Evolutionary conservation across 345 rosid genomes (phyloP).

Genomic region (Rhodomyrtus tomentosa): DNA sequence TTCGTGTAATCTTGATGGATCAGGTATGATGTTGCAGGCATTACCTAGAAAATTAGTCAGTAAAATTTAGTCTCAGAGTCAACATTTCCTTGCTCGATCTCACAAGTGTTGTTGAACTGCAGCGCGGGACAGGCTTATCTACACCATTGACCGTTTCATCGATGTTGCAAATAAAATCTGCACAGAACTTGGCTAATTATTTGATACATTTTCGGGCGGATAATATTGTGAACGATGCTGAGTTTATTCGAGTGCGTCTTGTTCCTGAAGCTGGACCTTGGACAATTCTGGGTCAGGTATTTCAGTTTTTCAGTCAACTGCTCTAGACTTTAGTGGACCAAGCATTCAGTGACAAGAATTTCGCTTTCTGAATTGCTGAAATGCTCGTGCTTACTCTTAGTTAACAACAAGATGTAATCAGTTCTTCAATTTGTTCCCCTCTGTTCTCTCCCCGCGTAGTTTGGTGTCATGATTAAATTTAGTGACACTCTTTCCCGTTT

Average conservation of each 20-base stretch:
- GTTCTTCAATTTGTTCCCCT: neutral
- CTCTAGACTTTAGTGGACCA: neutral
- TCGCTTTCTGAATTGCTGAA: neutral
- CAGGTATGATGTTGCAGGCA: slow-evolving; percentile 39
- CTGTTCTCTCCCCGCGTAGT: neutral
- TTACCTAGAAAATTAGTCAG: neutral
- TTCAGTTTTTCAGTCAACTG: neutral
- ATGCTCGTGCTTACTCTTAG: neutral
- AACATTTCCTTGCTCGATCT: neutral
- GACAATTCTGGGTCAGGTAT: slow-evolving; percentile 87
- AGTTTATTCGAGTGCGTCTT: slow-evolving; percentile 63
- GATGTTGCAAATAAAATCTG: slow-evolving; percentile 67
- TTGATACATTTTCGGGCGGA: slow-evolving; percentile 76
- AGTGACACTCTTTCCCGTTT: neutral
- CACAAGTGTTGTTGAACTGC: slow-evolving; percentile 13
- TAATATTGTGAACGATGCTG: slow-evolving; percentile 83
- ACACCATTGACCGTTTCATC: slow-evolving; percentile 77
- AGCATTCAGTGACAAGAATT: neutral
- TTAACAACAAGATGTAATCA: neutral
- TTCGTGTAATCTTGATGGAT: slow-evolving; percentile 82
- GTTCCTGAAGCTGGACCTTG: slow-evolving; percentile 80
- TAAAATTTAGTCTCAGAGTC: neutral
- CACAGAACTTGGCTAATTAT: slow-evolving; percentile 46
- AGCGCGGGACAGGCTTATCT: slow-evolving; percentile 97
- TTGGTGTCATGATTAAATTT: neutral